Base-by-base conservation (phyloP, 768 basidiomycete genomes). In the Suillus cothurnatus region DNA sequence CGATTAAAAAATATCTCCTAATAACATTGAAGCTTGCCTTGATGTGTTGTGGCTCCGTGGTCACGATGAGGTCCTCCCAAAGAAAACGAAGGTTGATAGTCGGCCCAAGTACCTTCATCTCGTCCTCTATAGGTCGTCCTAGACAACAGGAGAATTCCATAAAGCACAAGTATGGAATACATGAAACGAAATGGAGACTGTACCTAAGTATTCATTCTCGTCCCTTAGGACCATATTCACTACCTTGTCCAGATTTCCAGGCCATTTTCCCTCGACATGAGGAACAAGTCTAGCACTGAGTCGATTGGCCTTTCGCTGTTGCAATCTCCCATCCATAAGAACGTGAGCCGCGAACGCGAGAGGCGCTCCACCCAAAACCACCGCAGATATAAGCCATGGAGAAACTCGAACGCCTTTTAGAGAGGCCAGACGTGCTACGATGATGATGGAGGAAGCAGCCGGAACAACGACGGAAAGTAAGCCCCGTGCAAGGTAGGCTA, bases 141-240 rank as follows among this genome's bases (percentile, higher is more conserved):
- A 6, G 41, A 41, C 17, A 19, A 3, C 17, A 41, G 39, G 5
- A 36, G 5, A 8, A 36, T 36, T 36, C 34, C 9, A 8, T 41
- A 17, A 41, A 41, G 41, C 19, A 23, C 45, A 12, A 38, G 19
- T 6, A 39, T 41, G 12, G 4, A 36, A 57, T 34, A 6, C 21
- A 47, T 61, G n/a, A n/a, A n/a, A n/a, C n/a, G 21, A 26, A 32
- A 23, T 23, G 12, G 23, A 14, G 8, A 2, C 56, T 66, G n/a
- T 64, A 80, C 82, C 79, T 28, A 79, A 70, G 65, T 81, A 81
- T 8, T 79, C 80, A 6, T 66, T 70, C 45, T 71, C 67, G 38
- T 61, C 61, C 53, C 67, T 67, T 0, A 63, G n/a, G 6, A 75
- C 19, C n/a, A 76, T 66, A 34, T 66, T 23, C 2, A 67, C 19